Evolutionary conservation across 768 basidiomycete species (phyloP).

Genomic region (Boletus rubescentipes): DNA sequence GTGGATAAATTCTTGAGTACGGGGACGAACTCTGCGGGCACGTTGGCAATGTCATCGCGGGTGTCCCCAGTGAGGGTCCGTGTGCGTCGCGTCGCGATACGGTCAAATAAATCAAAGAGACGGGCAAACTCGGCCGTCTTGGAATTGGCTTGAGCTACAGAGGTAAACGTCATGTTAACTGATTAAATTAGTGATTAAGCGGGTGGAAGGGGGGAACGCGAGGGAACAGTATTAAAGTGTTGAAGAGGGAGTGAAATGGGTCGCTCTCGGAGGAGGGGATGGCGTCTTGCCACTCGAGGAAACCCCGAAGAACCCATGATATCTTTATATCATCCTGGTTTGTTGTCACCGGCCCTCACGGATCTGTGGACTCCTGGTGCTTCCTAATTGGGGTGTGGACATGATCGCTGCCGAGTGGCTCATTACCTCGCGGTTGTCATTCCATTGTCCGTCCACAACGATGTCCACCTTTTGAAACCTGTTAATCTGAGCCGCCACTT

Average conservation of each 20-base stretch:
- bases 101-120: conserved; percentile 55
- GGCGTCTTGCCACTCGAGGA: conserved; percentile 1
- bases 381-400: conserved; percentile 10
- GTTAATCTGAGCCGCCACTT: not conserved
- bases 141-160: conserved; percentile 28
- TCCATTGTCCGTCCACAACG: conserved; percentile 16
- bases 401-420: conserved; percentile 23
- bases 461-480: conserved; percentile 1
- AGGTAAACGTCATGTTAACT: conserved; percentile 19
- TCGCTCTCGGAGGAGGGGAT: conserved; percentile 1
- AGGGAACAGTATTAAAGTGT: not conserved
- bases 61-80: conserved; percentile 22
- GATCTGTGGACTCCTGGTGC: not conserved
- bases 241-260: not conserved
- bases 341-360: not conserved
- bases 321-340: conserved; percentile 23
- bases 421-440: not conserved
- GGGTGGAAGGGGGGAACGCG: not conserved
- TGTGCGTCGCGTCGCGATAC: conserved; percentile 46
- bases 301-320: not conserved
- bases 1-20: conserved; percentile 39
- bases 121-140: conserved; percentile 53
- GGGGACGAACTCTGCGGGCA: conserved; percentile 29
- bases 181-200: conserved; percentile 3
- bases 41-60: conserved; percentile 30